These are phyloP conservation scores for Cynanchum wilfordii DNA, from an alignment of 257 asterid species.

Conservation along the genomic window DNA sequence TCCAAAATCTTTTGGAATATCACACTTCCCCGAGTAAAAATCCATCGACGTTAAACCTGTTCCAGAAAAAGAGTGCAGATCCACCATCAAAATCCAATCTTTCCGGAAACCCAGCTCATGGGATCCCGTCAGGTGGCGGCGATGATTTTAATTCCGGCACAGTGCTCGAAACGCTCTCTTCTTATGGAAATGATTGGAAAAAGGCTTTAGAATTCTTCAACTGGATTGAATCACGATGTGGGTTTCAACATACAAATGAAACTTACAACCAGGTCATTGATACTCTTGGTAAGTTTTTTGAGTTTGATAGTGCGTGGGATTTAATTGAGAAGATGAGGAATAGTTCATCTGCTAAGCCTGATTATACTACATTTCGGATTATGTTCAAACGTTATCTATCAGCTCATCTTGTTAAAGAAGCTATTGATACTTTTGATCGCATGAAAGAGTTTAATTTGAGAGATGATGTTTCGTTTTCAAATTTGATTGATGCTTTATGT, in stretches of 20 bases:
- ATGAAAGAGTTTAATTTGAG: constrained; percentile 57
- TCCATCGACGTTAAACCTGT: constrained; percentile 16
- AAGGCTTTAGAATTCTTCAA: constrained; percentile 78
- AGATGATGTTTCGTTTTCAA: constrained; percentile 64
- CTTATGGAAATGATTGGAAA: constrained; percentile 79
- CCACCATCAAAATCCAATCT: constrained; percentile 20
- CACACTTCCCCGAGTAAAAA: constrained; percentile 19
- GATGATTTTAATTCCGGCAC: constrained; percentile 24
- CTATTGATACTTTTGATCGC: constrained; percentile 57
- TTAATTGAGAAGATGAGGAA: constrained; percentile 51
- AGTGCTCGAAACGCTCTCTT: constrained; percentile 58
- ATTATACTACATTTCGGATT: constrained; percentile 64
- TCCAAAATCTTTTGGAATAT: constrained; percentile 23
- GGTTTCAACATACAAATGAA: constrained; percentile 60
- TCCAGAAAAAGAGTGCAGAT: constrained; percentile 14
- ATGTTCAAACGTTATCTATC: constrained; percentile 70
- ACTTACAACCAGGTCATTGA: constrained; percentile 63
- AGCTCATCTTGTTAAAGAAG: constrained; percentile 77
- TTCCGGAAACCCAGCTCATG: constrained; percentile 17
- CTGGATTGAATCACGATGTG: constrained; percentile 59
- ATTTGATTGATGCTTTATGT: constrained; percentile 74
- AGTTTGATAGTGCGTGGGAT: constrained; percentile 61
- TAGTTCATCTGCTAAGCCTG: constrained; percentile 40
- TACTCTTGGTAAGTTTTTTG: constrained; percentile 81
- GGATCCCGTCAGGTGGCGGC: not conserved